phyloP scores from a whole-genome alignment of 164 flowering plant genomes.

The Magnolia sinica region DNA sequence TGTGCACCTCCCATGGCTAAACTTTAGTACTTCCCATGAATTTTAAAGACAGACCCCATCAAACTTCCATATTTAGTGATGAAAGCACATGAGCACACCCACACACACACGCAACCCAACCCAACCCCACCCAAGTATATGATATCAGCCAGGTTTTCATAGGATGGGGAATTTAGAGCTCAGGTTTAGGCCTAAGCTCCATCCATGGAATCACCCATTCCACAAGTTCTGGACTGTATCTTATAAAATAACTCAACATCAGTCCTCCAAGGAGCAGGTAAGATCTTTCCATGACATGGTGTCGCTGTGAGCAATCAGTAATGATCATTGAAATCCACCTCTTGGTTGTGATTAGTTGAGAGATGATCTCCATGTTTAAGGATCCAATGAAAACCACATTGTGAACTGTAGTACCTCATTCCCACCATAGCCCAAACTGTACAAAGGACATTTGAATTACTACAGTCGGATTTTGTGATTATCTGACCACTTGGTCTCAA shows the following conservation, averaged over 20 bases:
- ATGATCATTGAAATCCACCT: neutral
- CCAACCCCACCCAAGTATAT: too few species aligned
- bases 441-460: neutral
- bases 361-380: neutral
- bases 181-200: neutral
- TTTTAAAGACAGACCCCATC: too few species aligned
- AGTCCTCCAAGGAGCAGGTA: neutral
- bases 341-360: neutral
- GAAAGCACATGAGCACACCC: neutral
- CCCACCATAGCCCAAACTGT: neutral
- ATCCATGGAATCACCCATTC: neutral
- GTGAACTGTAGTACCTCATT: neutral
- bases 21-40: too few species aligned
- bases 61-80: neutral
- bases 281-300: neutral
- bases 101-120: neutral
- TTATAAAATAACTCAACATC: neutral
- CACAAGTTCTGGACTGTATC: neutral
- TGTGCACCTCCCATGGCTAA: too few species aligned
- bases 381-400: neutral
- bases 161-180: neutral
- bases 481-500: neutral
- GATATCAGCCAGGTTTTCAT: neutral
- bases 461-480: too few species aligned
- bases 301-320: neutral